These are phyloP conservation scores for Arachnopeziza araneosa DNA, from an alignment of 2,329 filamentous ascomycete species.

Conservation along the genomic window DNA sequence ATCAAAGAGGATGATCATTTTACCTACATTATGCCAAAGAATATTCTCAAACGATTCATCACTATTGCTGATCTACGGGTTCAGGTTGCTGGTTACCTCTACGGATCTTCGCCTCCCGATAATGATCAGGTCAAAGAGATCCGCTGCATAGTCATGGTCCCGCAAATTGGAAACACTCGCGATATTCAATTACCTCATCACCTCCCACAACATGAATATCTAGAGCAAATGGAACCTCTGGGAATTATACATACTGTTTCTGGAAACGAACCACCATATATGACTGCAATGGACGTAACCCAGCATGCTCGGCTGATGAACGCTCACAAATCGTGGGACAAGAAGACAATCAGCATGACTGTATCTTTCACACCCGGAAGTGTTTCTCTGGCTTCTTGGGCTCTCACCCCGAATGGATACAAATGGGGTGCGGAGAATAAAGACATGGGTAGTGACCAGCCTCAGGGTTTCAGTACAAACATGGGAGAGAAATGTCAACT, in stretches of 20 bases:
- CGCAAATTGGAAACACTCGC: constrained; percentile 88
- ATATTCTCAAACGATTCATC: constrained; percentile 96
- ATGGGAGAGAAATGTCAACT: constrained; percentile 97
- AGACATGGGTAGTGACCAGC: constrained; percentile 86
- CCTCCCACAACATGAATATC: constrained; percentile 85
- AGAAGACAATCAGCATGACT: constrained; percentile 87
- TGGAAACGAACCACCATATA: constrained; percentile 92
- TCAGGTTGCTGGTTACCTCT: constrained; percentile 93
- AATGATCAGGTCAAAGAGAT: constrained; percentile 97
- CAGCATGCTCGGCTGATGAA: constrained; percentile 89
- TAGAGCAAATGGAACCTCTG: constrained; percentile 80
- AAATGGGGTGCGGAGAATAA: constrained; percentile 97
- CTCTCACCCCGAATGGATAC: constrained; percentile 84
- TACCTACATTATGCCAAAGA: constrained; percentile 99
- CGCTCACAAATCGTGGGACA: constrained; percentile 71
- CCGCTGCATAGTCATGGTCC: constrained; percentile 93
- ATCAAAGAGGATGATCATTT: constrained; percentile 80
- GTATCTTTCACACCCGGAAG: constrained; percentile 96
- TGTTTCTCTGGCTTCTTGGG: constrained; percentile 91
- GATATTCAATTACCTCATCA: constrained; percentile 88
- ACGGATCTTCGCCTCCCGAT: constrained; percentile 86
- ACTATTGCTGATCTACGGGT: constrained; percentile 93
- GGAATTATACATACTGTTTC: constrained; percentile 94
- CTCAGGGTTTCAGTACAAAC: constrained; percentile 82
- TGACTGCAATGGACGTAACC: constrained; percentile 92